A percentile compares a stretch with the other conserved stretches of the same genome.
Evolutionary conservation across 129 eudicot genomes (phyloP).

Genomic region (Escallonia herrerae): DNA sequence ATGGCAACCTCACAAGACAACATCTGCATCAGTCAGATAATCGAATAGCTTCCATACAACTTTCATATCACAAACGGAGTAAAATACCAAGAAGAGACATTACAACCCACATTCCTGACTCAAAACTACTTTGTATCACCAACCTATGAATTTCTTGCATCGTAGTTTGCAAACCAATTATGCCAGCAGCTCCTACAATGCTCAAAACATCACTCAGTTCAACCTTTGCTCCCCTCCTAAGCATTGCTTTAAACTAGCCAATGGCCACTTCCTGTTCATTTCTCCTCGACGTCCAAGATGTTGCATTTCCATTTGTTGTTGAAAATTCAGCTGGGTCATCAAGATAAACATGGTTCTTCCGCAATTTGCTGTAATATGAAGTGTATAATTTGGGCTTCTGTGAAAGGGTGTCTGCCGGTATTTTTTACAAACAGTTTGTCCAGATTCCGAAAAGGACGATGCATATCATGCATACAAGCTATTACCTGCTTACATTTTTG

Average conservation of each 20-base stretch:
- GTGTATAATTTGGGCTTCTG: not conserved
- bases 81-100: conserved; percentile 44
- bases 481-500: too few relatives aligned
- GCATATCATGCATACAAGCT: not conserved
- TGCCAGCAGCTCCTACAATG: conserved; percentile 27
- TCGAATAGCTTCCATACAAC: conserved; percentile 26
- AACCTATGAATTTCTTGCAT: conserved; percentile 25
- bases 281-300: conserved; percentile 37
- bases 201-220: conserved; percentile 40
- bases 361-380: conserved; percentile 6
- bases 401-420: conserved; percentile 14
- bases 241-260: conserved; percentile 33
- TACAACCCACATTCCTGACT: conserved; percentile 22
- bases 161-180: conserved; percentile 8
- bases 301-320: conserved; percentile 10
- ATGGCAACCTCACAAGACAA: conserved; percentile 44
- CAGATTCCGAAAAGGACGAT: conserved; percentile 12
- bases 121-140: conserved; percentile 34
- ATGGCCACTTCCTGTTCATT: conserved; percentile 34
- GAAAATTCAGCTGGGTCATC: conserved; percentile 17
- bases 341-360: not conserved
- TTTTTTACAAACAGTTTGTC: conserved; percentile 37
- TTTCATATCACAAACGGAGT: conserved; percentile 29
- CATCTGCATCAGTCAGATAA: conserved; percentile 19
- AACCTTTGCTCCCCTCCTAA: conserved; percentile 21